Base-by-base conservation (phyloP, 2,329 filamentous ascomycete species). In the Aureobasidium namibiae region DNA sequence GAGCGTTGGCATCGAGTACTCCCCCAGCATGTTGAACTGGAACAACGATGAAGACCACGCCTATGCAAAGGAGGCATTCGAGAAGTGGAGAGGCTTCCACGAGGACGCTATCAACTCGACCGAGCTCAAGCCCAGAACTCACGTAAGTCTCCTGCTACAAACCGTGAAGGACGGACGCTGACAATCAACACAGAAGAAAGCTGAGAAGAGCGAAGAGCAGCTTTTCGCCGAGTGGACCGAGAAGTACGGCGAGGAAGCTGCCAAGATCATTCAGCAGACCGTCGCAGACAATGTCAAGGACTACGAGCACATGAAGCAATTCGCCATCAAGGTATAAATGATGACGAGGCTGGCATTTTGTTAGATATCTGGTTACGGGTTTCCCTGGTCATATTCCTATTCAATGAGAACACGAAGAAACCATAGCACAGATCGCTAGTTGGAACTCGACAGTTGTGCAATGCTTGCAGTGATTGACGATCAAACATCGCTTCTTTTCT, bases 21-120 rank as follows among this genome's bases (percentile, higher is more conserved):
- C 77, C 45, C 82, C 84, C 0, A 78, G 82, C 14, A 96, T 97
- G 92, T 79, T 99, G 63, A 79, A 82, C 61, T 97, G 94, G 94
- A 83, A 88, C 63, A 84, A 86, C 29, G 84, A 87, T 56, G 86
- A 88, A 64, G 86, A 87, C 66, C 85, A 90, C 65, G 66, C 75
- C 54, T 77, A 82, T 62, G 92, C 92, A 3, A 79, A 81, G 65
- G 80, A 84, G 63, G 86, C 85, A 18, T 97, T 97, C 75, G 90
- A 92, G 75, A 97, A 99, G 78, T 97, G 94, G 94, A 88, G 86
- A 65, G 94, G 94, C 11, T 97, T 95, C 76, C 94, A 97, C 72
- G 89, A 97, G 66, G 94, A 97, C 77, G 94, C 91, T 14, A 89
- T 97, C 66, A 80, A 88, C 65, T 95, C 89, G 69, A 87, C 81